Conservation (phyloP, 140 eudicot species). For the Bidens hawaiensis region DNA sequence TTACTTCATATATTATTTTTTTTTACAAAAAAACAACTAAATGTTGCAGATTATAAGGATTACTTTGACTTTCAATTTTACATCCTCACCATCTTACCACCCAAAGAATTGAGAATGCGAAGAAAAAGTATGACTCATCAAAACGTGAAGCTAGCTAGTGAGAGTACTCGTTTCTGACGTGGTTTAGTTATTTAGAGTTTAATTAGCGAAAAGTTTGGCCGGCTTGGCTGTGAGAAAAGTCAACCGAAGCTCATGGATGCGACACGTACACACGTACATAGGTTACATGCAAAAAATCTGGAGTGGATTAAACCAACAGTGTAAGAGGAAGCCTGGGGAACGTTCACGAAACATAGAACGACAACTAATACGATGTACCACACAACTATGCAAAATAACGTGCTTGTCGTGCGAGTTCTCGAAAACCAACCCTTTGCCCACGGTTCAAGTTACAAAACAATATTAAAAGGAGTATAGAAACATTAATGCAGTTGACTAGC, state of each 20-base stretch:
- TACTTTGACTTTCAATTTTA: too few relatives aligned
- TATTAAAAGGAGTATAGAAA: background rate
- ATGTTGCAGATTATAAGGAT: too few relatives aligned
- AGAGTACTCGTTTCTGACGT: too few relatives aligned
- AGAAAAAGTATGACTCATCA: too few relatives aligned
- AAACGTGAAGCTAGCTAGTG: too few relatives aligned
- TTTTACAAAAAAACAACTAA: too few relatives aligned
- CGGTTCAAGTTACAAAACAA: background rate
- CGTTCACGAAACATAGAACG: background rate
- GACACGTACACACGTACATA: background rate
- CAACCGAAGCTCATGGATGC: background rate
- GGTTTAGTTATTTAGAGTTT: too few relatives aligned
- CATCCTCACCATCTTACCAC: too few relatives aligned
- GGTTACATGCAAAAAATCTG: background rate
- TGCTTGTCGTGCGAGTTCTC: background rate
- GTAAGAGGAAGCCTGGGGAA: constrained; percentile 6
- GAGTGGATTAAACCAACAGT: background rate
- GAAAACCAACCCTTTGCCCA: background rate
- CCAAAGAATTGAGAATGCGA: too few relatives aligned
- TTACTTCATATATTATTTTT: too few relatives aligned
- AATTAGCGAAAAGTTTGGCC: too few relatives aligned
- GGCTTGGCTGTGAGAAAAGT: too few relatives aligned
- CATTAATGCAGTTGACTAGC: background rate
- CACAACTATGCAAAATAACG: constrained; percentile 8
- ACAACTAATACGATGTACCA: constrained; percentile 9